These are phyloP conservation scores for Calophaca sinica DNA, from an alignment of 306 rosid genomes.

Conservation along the genomic window DNA sequence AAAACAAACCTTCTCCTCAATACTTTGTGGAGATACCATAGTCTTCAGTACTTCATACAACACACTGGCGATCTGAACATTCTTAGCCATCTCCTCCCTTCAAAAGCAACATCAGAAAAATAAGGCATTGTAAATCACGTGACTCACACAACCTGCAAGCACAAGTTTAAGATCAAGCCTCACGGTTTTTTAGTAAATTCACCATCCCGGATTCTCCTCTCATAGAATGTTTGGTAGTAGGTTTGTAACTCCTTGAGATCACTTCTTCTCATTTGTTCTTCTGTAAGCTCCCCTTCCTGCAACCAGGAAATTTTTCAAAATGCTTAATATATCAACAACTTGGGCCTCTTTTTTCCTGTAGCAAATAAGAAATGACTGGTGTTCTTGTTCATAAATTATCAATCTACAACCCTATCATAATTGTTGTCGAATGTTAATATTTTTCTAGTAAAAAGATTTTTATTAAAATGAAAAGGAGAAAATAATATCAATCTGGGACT, in stretches of 20 bases:
- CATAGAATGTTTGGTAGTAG: constrained; percentile 72
- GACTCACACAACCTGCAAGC: constrained; percentile 37
- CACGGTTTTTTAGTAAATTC: constrained; percentile 80
- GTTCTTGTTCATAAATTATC: constrained; percentile 12
- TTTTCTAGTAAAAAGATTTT: constrained; percentile 1
- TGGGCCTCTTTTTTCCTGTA: not conserved
- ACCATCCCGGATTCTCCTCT: constrained; percentile 62
- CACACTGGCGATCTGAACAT: constrained; percentile 77
- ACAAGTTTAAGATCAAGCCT: constrained; percentile 58
- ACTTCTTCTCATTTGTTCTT: constrained; percentile 36
- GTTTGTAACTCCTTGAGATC: constrained; percentile 68
- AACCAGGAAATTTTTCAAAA: constrained; percentile 33
- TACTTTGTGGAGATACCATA: constrained; percentile 48
- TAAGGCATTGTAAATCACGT: constrained; percentile 31
- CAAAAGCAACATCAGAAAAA: constrained; percentile 47
- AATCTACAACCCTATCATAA: constrained; percentile 11
- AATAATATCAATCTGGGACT: not conserved
- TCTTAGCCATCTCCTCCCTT: constrained; percentile 95
- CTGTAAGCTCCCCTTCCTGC: constrained; percentile 74
- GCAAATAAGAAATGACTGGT: not conserved
- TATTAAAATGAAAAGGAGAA: not conserved
- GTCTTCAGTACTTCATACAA: constrained; percentile 81
- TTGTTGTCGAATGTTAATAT: not conserved
- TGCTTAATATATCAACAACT: constrained; percentile 17
- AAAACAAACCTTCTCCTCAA: constrained; percentile 66